Evolutionary conservation across 768 basidiomycete species (phyloP).

Genomic region (Floccularia luteovirens): DNA sequence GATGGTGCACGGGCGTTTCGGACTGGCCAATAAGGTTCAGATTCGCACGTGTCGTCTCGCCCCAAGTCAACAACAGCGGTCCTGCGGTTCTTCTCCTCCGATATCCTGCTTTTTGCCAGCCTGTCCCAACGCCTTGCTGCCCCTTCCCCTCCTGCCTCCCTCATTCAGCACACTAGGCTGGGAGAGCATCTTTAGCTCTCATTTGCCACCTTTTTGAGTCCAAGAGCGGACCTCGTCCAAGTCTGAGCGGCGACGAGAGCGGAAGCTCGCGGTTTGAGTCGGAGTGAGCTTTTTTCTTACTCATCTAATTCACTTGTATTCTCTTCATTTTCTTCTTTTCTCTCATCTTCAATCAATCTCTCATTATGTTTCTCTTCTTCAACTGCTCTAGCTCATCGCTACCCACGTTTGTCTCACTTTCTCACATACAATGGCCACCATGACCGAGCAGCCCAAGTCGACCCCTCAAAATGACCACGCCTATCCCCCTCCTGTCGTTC

Average conservation of each 20-base stretch:
- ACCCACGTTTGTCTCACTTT: not conserved
- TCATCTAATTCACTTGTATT: constrained; percentile 9
- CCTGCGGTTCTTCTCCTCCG: constrained; percentile 4
- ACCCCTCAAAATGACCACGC: constrained; percentile 19
- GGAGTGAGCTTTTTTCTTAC: constrained; percentile 35
- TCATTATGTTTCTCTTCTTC: constrained; percentile 6
- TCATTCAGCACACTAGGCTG: not conserved
- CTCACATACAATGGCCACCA: constrained; percentile 8
- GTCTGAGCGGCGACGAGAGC: constrained; percentile 34
- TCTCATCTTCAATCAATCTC: constrained; percentile 6
- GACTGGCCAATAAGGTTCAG: constrained; percentile 8
- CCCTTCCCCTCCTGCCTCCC: constrained; percentile 1
- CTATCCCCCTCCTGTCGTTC: constrained; percentile 21
- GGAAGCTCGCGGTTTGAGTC: constrained; percentile 32
- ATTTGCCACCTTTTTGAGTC: constrained; percentile 1
- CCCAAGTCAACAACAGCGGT: constrained; percentile 5
- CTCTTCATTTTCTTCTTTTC: constrained; percentile 1
- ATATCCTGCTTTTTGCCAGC: constrained; percentile 2
- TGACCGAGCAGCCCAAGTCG: constrained; percentile 26
- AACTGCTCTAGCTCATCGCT: constrained; percentile 5
- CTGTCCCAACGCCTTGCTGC: too few relatives aligned
- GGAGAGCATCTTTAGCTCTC: not conserved
- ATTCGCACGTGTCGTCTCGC: constrained; percentile 15
- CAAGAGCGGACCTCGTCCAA: constrained; percentile 15
- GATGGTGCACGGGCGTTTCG: constrained; percentile 12